Conservation (phyloP, 495 filamentous ascomycete genomes). For the Neurospora sp. region DNA sequence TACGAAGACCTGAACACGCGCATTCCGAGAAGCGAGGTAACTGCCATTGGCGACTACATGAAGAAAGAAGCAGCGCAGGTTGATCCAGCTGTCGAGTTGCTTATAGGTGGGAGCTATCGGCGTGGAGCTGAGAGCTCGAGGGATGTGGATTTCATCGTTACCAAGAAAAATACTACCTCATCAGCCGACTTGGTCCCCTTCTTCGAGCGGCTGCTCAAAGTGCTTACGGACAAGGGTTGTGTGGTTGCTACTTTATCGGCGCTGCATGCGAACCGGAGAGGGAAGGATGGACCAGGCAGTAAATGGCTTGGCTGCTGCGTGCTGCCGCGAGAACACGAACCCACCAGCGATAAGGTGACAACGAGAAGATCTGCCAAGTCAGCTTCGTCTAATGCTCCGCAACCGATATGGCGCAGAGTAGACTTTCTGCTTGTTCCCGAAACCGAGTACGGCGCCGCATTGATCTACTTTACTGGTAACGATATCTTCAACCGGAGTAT, state of each 20-base stretch:
- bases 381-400: not conserved
- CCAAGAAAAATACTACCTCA: conserved; percentile 50
- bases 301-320: conserved; percentile 88
- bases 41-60: conserved; percentile 58
- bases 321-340: conserved; percentile 34
- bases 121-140: conserved; percentile 64
- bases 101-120: conserved; percentile 78
- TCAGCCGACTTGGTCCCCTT: conserved; percentile 54
- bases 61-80: conserved; percentile 47
- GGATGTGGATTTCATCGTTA: conserved; percentile 84
- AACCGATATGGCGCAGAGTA: conserved; percentile 62
- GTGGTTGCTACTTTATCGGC: conserved; percentile 38
- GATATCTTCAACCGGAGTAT: conserved; percentile 94
- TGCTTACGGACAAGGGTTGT: conserved; percentile 52
- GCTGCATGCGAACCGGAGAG: conserved; percentile 16
- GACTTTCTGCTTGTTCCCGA: conserved; percentile 83
- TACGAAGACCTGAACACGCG: conserved; percentile 76
- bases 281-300: conserved; percentile 33
- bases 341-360: conserved; percentile 1
- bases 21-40: conserved; percentile 73
- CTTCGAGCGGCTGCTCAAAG: conserved; percentile 54
- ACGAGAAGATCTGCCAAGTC: not conserved
- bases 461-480: conserved; percentile 94
- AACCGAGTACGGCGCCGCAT: conserved; percentile 71
- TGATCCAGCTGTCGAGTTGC: conserved; percentile 52